phyloP scores from a whole-genome alignment of 2,329 filamentous ascomycete genomes.

The Curvularia hawaiiensis region DNA sequence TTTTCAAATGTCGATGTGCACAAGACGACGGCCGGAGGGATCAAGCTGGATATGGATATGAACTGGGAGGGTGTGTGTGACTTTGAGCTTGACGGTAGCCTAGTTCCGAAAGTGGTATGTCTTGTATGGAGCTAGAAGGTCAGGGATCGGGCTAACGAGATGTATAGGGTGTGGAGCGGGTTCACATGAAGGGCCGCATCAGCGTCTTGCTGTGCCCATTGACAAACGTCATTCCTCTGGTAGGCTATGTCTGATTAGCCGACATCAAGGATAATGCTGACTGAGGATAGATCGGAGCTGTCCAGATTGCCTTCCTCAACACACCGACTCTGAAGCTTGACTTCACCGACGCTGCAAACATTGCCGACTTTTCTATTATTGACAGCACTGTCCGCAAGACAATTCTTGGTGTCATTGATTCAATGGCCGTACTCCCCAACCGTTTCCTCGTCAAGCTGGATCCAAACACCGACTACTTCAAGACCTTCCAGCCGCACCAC shows the following conservation, averaged over 20 bases:
- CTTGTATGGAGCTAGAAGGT: not conserved
- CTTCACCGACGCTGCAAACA: conserved; percentile 55
- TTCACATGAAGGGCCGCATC: conserved; percentile 53
- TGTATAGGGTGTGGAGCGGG: conserved; percentile 52
- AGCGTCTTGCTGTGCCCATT: conserved; percentile 53
- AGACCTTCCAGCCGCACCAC: conserved; percentile 52
- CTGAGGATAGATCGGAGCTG: conserved; percentile 52
- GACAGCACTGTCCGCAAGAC: conserved; percentile 53
- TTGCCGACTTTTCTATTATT: conserved; percentile 52
- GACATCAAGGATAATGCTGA: conserved; percentile 11
- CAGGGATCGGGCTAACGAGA: not conserved
- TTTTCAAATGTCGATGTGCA: conserved; percentile 53
- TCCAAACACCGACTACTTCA: conserved; percentile 55
- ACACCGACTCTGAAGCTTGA: conserved; percentile 53
- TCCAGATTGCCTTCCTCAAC: conserved; percentile 58
- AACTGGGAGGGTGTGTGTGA: conserved; percentile 55
- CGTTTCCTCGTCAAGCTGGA: conserved; percentile 57
- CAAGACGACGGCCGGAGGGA: conserved; percentile 52
- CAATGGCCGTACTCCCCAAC: conserved; percentile 57
- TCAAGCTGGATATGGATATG: conserved; percentile 57
- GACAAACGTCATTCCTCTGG: conserved; percentile 54
- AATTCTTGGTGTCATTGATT: conserved; percentile 52
- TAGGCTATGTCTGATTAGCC: conserved; percentile 47
- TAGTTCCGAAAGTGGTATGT: conserved; percentile 50
- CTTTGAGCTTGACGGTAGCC: conserved; percentile 55